Evolutionary conservation across 139 green algal genomes (phyloP).

Genomic region (Volvox reticuliferus): DNA sequence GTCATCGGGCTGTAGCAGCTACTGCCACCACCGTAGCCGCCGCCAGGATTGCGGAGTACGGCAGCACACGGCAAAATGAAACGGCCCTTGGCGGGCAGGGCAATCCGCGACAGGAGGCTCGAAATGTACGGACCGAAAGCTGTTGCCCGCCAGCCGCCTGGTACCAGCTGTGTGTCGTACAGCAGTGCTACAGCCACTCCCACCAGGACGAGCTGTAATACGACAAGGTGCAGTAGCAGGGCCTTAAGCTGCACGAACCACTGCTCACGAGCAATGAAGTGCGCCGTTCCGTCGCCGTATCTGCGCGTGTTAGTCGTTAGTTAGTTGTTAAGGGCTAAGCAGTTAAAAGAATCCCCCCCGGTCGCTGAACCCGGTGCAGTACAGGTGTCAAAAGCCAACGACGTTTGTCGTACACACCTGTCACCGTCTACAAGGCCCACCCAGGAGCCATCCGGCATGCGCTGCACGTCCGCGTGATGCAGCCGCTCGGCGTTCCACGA

Average conservation of each 20-base stretch:
- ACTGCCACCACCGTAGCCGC: neutral
- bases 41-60: neutral
- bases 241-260: slow-evolving; percentile 46
- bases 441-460: slow-evolving; percentile 17
- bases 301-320: neutral
- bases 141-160: neutral
- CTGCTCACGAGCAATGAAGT: slow-evolving; percentile 9
- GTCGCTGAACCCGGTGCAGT: too few relatives aligned
- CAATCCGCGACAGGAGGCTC: too few relatives aligned
- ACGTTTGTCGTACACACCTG: neutral
- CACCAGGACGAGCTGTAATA: slow-evolving; percentile 14
- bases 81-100: too few relatives aligned
- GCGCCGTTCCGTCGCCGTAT: neutral
- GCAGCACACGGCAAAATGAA: too few relatives aligned
- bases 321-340: too few relatives aligned
- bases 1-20: neutral
- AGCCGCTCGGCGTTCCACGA: slow-evolving; percentile 15
- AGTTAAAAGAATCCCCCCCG: too few relatives aligned
- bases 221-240: neutral
- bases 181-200: neutral
- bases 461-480: slow-evolving; percentile 41
- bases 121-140: neutral
- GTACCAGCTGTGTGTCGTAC: neutral
- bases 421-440: slow-evolving; percentile 32
- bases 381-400: too few relatives aligned